Percentiles rank a stretch among this genome's conserved stretches.
Conservation (phyloP, 169 alveolate species). For the Theileria luwenshuni region DNA sequence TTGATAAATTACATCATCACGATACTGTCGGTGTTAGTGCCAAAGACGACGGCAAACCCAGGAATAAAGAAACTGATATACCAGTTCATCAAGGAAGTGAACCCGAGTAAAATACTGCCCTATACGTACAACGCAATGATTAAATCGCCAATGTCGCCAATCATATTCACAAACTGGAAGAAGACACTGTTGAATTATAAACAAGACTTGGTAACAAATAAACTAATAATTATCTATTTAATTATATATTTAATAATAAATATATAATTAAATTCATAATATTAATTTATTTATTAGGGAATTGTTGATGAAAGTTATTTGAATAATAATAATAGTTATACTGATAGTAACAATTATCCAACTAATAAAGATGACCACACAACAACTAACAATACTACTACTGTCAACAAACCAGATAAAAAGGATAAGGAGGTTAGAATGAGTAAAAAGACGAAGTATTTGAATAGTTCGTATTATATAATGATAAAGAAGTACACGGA, state of each 20-base stretch:
- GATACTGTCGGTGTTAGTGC: constrained; percentile 10
- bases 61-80: not conserved
- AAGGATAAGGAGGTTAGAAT: not conserved
- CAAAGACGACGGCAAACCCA: constrained; percentile 12
- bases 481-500: constrained; percentile 20
- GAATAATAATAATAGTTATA: not conserved
- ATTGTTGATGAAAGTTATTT: not conserved
- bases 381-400: no score
- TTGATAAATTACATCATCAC: constrained; percentile 9
- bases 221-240: not conserved
- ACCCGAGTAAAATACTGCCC: not conserved
- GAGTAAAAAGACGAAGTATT: not conserved
- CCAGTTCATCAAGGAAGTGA: constrained; percentile 10
- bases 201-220: not conserved
- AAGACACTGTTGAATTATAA: no score
- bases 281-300: no score
- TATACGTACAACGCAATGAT: constrained; percentile 14
- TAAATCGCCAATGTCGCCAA: constrained; percentile 51
- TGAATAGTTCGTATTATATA: constrained; percentile 3
- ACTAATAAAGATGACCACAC: not conserved
- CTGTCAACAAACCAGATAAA: no score
- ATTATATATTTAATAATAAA: not conserved
- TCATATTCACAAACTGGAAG: constrained; percentile 23
- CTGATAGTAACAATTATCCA: not conserved
- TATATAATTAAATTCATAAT: not conserved